phyloP scores from a whole-genome alignment of 2,329 filamentous ascomycete genomes.

The Capronia coronata region DNA sequence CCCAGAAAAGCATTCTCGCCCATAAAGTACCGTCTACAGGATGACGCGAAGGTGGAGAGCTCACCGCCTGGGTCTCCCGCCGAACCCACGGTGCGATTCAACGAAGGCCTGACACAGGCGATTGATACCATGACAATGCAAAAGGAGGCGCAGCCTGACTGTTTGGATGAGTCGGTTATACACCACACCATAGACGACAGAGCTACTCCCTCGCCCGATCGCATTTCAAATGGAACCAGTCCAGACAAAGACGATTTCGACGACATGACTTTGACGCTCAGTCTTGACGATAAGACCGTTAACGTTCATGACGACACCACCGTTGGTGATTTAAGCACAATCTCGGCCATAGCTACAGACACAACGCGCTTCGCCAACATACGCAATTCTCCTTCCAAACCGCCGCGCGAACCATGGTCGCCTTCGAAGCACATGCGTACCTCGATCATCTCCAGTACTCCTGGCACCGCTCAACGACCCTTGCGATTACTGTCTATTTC shows the following conservation, averaged over 20 bases:
- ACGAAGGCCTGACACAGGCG: constrained; percentile 28
- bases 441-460: constrained; percentile 40
- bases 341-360: constrained; percentile 76
- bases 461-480: constrained; percentile 39
- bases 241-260: constrained; percentile 18
- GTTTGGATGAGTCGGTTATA: constrained; percentile 25
- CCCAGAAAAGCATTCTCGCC: constrained; percentile 28
- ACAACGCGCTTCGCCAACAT: constrained; percentile 76
- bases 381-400: constrained; percentile 57
- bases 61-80: constrained; percentile 28
- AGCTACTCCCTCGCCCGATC: constrained; percentile 12
- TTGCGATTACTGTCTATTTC: constrained; percentile 35
- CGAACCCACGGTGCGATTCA: constrained; percentile 29
- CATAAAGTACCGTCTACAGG: constrained; percentile 27
- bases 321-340: constrained; percentile 63
- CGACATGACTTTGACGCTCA: constrained; percentile 25
- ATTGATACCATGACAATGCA: constrained; percentile 25
- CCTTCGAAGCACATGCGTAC: constrained; percentile 38
- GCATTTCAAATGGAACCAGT: constrained; percentile 3
- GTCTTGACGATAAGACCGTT: constrained; percentile 29
- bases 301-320: constrained; percentile 34
- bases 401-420: constrained; percentile 34
- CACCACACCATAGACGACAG: constrained; percentile 16
- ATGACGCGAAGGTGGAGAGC: constrained; percentile 16
- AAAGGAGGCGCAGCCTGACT: constrained; percentile 40